These are phyloP conservation scores for Dichotomocladium elegans DNA, from an alignment of 371 early-diverging fungal genomes.

Conservation along the genomic window DNA sequence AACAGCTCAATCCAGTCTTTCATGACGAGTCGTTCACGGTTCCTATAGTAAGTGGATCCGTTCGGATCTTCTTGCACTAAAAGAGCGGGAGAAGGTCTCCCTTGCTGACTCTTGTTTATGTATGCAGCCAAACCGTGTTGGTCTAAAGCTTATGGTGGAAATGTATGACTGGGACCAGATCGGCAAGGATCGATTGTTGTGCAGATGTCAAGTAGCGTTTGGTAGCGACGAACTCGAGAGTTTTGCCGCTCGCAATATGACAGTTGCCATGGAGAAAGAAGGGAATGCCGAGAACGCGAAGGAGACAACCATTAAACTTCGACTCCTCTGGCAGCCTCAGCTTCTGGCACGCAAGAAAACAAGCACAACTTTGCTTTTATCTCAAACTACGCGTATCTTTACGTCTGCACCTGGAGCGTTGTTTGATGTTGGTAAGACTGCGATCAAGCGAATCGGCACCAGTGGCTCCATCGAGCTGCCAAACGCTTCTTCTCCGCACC, in stretches of 20 bases:
- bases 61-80: too few species aligned
- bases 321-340: conserved; percentile 45
- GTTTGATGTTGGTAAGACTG: conserved; percentile 20
- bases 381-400: conserved; percentile 39
- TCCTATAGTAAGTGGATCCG: conserved; percentile 49
- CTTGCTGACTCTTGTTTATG: too few species aligned
- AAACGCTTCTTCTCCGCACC: neutral
- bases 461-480: neutral
- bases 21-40: conserved; percentile 70
- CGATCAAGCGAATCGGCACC: conserved; percentile 1
- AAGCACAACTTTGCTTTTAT: conserved; percentile 21
- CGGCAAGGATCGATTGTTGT: conserved; percentile 56
- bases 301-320: too few species aligned
- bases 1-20: conserved; percentile 81
- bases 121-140: conserved; percentile 38
- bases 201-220: conserved; percentile 30
- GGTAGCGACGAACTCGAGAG: conserved; percentile 30
- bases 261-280: too few species aligned
- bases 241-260: too few species aligned
- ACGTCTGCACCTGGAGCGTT: conserved; percentile 33
- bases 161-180: conserved; percentile 85
- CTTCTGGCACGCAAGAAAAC: conserved; percentile 36
- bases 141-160: conserved; percentile 54
- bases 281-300: too few species aligned
- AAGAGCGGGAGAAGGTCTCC: too few species aligned